These are phyloP conservation scores for Gaertneriomyces semiglobifer DNA, from an alignment of 192 early-diverging fungal genomes.

Conservation along the genomic window DNA sequence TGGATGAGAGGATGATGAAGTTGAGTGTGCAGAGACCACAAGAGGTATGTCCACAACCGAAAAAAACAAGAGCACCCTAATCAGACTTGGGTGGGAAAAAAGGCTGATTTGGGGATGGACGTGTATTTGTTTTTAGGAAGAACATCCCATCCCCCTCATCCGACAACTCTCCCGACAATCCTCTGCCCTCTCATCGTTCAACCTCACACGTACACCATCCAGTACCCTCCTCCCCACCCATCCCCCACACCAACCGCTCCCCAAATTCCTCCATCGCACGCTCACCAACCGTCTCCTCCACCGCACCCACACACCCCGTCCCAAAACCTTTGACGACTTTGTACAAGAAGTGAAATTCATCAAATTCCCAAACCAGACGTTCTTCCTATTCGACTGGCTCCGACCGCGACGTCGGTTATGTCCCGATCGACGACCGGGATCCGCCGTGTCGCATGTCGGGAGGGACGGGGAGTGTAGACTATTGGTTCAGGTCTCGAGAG, in stretches of 20 bases:
- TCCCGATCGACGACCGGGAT: conserved; percentile 27
- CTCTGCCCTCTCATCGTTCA: conserved; percentile 5
- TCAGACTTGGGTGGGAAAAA: too few species aligned
- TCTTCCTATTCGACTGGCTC: conserved; percentile 32
- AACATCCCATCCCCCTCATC: too few species aligned
- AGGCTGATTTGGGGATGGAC: too few species aligned
- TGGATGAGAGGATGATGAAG: conserved; percentile 29
- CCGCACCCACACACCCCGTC: conserved; percentile 30
- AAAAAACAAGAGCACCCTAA: too few species aligned
- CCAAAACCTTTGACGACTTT: conserved; percentile 42
- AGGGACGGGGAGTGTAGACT: conserved; percentile 40
- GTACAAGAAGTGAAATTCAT: conserved; percentile 46
- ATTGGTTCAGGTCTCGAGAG: conserved; percentile 44
- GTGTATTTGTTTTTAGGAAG: too few species aligned
- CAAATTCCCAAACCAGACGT: conserved; percentile 18
- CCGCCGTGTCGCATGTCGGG: conserved; percentile 17
- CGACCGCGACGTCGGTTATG: conserved; percentile 44
- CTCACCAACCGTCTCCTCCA: conserved; percentile 48
- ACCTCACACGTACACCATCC: neutral
- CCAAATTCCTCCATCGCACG: conserved; percentile 46
- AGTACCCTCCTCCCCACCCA: neutral
- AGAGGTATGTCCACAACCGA: too few species aligned
- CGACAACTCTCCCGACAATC: neutral
- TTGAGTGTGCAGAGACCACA: neutral
- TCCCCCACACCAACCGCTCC: neutral